Evolutionary conservation across 768 basidiomycete genomes (phyloP), one percentile per base, ranked within the genome.

Genomic region (Leccinum ochraceum): DNA sequence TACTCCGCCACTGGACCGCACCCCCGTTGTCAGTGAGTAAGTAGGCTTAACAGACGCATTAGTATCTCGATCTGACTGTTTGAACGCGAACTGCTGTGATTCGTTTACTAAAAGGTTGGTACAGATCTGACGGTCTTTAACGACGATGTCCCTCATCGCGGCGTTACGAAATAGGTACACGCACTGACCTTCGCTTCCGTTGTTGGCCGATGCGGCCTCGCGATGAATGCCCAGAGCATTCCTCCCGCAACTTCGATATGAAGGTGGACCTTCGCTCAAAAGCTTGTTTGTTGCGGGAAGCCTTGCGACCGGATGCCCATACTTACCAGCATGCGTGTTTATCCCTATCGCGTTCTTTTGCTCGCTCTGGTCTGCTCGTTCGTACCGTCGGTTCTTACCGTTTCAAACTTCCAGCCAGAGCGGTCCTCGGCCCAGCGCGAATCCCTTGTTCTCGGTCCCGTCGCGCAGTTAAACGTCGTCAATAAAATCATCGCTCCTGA

Each of bases 401-500:
- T 30, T 2, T 9, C 32, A 4, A 39, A 11, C 4, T 11, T 57
- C 22, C 53, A 50, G 7, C 22, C 17, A 62, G 34, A 55, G 34
- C 22, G 17, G 6, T 1, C 36, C 48, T 53, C 56, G 24, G 20
- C 26, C 53, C 51, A 44, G 24, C 22, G n/a, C 4, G 48, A 53
- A 24, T 30, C 46, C 17, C 51, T 17, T 26, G 63, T 65, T 49
- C 57, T 70, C 3, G 70, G 67, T 20, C 69, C 69, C 22, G 53
- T 65, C 14, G 28, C 72, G n/a, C 68, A 72, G 9, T 42, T 83
- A 17, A 62, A 73, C 30, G 72, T 83, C 32, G 72, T 73, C n/a
- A 82, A 81, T 61, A 69, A 70, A 42, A 49, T 65, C 37, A 76
- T 83, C 56, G 63, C 79, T 24, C 83, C 83, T 6, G 83, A 84